Percentiles rank a stretch among this genome's conserved stretches.
These are phyloP conservation scores for Fusarium brevicatenulatum DNA, from an alignment of 2,329 filamentous ascomycete species.

Conservation along the genomic window DNA sequence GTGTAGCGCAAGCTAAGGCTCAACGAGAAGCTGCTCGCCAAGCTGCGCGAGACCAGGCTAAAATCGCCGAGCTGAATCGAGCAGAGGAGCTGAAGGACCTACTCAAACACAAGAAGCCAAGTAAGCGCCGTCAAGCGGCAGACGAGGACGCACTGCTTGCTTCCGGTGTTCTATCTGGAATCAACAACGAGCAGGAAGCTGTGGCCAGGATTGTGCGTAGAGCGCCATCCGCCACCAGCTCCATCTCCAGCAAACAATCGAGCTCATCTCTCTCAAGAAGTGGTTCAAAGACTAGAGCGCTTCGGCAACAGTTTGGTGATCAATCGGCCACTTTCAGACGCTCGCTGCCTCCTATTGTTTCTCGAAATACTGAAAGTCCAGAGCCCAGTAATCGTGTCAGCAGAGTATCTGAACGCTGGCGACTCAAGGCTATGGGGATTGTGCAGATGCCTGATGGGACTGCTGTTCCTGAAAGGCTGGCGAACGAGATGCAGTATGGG, in stretches of 20 bases:
- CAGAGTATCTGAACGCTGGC: constrained; percentile 57
- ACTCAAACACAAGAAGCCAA: constrained; percentile 47
- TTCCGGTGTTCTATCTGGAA: constrained; percentile 55
- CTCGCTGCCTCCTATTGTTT: constrained; percentile 52
- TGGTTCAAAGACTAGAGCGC: constrained; percentile 52
- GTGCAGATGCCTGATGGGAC: constrained; percentile 65
- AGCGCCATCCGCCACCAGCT: constrained; percentile 37
- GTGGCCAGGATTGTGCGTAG: constrained; percentile 50
- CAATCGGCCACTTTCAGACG: constrained; percentile 49
- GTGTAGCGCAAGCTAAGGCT: constrained; percentile 46
- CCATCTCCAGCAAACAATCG: constrained; percentile 36
- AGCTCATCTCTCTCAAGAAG: constrained; percentile 34
- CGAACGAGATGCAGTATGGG: constrained; percentile 56
- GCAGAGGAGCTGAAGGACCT: constrained; percentile 50
- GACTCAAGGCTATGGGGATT: constrained; percentile 61
- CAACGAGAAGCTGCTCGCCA: constrained; percentile 49
- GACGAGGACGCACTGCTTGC: constrained; percentile 54
- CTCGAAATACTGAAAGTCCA: constrained; percentile 40
- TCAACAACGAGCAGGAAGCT: constrained; percentile 51
- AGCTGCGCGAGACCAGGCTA: constrained; percentile 41
- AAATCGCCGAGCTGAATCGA: constrained; percentile 45
- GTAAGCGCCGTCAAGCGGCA: constrained; percentile 46
- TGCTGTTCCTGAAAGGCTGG: constrained; percentile 63
- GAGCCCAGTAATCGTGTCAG: constrained; percentile 46
- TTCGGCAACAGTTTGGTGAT: constrained; percentile 49